Conservation (phyloP, 2,329 filamentous ascomycete species). For the Aureobasidium sp. region DNA sequence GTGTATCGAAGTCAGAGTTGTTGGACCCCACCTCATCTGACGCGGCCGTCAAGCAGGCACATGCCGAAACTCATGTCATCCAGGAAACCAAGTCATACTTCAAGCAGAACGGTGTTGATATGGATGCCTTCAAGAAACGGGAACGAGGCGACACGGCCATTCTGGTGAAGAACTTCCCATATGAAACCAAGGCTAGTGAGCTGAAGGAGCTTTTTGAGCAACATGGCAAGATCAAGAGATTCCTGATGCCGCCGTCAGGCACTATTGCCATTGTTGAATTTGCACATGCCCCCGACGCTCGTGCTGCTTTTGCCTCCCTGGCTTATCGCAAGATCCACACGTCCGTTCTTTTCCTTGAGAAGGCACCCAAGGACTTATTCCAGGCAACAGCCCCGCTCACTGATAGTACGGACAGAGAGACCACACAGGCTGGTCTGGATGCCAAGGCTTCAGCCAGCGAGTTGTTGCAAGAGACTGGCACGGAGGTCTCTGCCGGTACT, state of each 20-base stretch:
- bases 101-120: slow-evolving; percentile 74
- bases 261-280: slow-evolving; percentile 94
- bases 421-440: slow-evolving; percentile 23
- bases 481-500: slow-evolving; percentile 51
- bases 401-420: slow-evolving; percentile 21
- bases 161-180: slow-evolving; percentile 90
- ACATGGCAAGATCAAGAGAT: slow-evolving; percentile 69
- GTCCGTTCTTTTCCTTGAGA: slow-evolving; percentile 86
- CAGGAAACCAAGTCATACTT: slow-evolving; percentile 96
- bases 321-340: slow-evolving; percentile 89
- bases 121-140: slow-evolving; percentile 81
- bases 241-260: slow-evolving; percentile 86
- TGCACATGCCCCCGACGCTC: slow-evolving; percentile 66
- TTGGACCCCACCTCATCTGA: slow-evolving; percentile 93
- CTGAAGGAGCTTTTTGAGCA: slow-evolving; percentile 75
- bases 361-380: slow-evolving; percentile 80
- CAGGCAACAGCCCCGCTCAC: slow-evolving; percentile 23
- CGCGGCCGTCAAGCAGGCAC: slow-evolving; percentile 90
- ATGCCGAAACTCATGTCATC: slow-evolving; percentile 92
- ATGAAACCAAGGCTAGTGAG: slow-evolving; percentile 71
- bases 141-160: slow-evolving; percentile 81
- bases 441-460: slow-evolving; percentile 62
- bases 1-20: slow-evolving; percentile 82
- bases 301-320: slow-evolving; percentile 72
- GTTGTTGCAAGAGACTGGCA: slow-evolving; percentile 46